These are phyloP conservation scores for Smithsoniella earleae DNA, from an alignment of 163 green algal species.

Conservation along the genomic window DNA sequence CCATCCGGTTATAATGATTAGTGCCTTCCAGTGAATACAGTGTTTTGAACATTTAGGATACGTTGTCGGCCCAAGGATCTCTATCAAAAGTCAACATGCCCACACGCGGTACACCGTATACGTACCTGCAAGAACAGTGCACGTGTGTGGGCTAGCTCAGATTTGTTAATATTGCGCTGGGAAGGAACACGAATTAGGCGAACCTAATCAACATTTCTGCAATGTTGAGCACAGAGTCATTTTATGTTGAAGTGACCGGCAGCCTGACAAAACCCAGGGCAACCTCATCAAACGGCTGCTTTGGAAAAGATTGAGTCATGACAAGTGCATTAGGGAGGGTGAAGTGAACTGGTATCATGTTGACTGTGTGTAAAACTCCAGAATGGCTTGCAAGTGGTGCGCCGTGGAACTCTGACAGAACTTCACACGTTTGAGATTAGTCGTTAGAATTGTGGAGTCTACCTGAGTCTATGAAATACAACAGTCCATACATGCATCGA, in stretches of 20 bases:
- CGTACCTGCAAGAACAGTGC: too few relatives aligned
- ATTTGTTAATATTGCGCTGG: too few relatives aligned
- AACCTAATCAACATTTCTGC: too few relatives aligned
- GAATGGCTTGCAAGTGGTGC: constrained; percentile 37
- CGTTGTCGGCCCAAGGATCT: too few relatives aligned
- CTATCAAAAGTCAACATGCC: too few relatives aligned
- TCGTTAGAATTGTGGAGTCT: constrained; percentile 36
- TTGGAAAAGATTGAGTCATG: background rate
- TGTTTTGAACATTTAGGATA: background rate
- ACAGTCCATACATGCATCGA: background rate
- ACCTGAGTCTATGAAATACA: constrained; percentile 23
- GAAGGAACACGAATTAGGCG: too few relatives aligned
- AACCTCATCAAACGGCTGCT: background rate
- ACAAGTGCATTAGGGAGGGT: too few relatives aligned
- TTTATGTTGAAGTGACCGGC: too few relatives aligned
- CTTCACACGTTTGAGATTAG: background rate
- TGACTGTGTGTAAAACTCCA: constrained; percentile 36
- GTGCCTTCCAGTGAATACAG: background rate
- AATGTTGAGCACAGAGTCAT: too few relatives aligned
- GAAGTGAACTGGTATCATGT: constrained; percentile 25
- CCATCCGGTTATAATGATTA: background rate
- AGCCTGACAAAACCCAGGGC: too few relatives aligned
- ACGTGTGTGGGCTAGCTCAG: too few relatives aligned
- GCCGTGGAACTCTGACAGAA: constrained; percentile 44
- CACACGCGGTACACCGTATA: too few relatives aligned